Evolutionary conservation across 176 grass and related monocot species (phyloP), one percentile per base, ranked within the genome.

Genomic region (Avena eriantha): DNA sequence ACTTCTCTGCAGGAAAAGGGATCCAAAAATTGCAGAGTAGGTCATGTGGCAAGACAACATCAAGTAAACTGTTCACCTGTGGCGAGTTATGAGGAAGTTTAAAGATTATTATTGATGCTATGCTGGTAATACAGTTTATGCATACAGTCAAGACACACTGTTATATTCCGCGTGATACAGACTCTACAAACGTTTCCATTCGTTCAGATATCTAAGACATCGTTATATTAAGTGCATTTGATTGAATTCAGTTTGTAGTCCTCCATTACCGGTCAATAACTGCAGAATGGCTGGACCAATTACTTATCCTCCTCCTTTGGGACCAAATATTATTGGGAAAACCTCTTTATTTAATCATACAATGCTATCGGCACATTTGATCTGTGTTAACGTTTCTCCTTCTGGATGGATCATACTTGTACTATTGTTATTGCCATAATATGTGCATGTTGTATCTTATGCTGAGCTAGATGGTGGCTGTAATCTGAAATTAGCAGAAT

Each of bases 1-100:
- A 54, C 48, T 57, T 71, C 69, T 45, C 8, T 85, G 31, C 69
- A 88, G 86, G 77, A 91, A 81, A 19, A 80, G 22, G 45, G 69
- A 84, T 69, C 29, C 19, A 14, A 54, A 81, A 76, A 53, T 7
- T 64, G 70, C 31, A 81, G 58, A 84, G 55, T 87, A 88, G 50
- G 17, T 7, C 39, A 41, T 21, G 70, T 46, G 72, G 18, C 31
- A 77, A 70, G n/a, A 60, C 84, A 21, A 60, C 31, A 6, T 68
- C 66, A 24, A 73, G 34, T 35, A 79, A 73, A 56, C 63, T 61
- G 34, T 76, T 83, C 17, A 41, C 68, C 66, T n/a, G 75, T 75
- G 57, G 48, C 46, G 64, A 18, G 82, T 83, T n/a, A 36, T 17
- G 53, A 61, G 43, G 61, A 82, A 50, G 33, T 51, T 78, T 78